Conservation (phyloP, 1,284 basidiomycete genomes). For the Ceratobasidium sp. region DNA sequence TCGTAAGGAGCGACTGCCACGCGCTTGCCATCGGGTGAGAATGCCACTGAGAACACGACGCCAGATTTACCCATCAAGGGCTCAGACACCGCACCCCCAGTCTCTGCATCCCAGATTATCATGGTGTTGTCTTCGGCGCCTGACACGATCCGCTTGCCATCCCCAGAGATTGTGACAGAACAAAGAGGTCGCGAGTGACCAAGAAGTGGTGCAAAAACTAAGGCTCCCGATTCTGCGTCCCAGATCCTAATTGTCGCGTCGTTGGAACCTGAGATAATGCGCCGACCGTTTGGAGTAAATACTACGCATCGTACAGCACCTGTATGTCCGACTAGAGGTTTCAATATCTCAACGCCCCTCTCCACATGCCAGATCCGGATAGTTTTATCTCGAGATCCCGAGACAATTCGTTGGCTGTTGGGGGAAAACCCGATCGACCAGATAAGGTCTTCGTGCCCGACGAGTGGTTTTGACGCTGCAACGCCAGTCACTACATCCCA, state of each 20-base stretch:
- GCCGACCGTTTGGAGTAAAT: conserved; percentile 28
- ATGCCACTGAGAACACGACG: conserved; percentile 10
- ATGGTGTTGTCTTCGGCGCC: conserved; percentile 18
- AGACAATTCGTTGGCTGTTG: conserved; percentile 27
- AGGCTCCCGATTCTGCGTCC: conserved; percentile 10
- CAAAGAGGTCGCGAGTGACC: neutral
- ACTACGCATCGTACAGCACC: conserved; percentile 21
- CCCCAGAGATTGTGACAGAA: conserved; percentile 28
- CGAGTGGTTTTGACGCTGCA: neutral
- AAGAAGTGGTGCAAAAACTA: neutral
- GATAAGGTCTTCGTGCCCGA: conserved; percentile 8
- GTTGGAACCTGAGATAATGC: conserved; percentile 18
- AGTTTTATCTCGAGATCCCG: conserved; percentile 36
- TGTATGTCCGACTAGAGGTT: conserved; percentile 18
- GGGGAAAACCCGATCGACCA: conserved; percentile 42
- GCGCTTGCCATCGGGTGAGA: conserved; percentile 7
- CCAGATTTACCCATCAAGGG: neutral
- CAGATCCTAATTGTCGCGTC: conserved; percentile 35
- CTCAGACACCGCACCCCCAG: neutral
- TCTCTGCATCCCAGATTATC: neutral
- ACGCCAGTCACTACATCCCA: conserved; percentile 32
- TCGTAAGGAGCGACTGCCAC: neutral
- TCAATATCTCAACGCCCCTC: conserved; percentile 48
- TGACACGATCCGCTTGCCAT: conserved; percentile 22
- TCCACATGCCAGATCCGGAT: conserved; percentile 49